phyloP scores from a whole-genome alignment of 306 rosid genomes.

The Prunus davidiana region DNA sequence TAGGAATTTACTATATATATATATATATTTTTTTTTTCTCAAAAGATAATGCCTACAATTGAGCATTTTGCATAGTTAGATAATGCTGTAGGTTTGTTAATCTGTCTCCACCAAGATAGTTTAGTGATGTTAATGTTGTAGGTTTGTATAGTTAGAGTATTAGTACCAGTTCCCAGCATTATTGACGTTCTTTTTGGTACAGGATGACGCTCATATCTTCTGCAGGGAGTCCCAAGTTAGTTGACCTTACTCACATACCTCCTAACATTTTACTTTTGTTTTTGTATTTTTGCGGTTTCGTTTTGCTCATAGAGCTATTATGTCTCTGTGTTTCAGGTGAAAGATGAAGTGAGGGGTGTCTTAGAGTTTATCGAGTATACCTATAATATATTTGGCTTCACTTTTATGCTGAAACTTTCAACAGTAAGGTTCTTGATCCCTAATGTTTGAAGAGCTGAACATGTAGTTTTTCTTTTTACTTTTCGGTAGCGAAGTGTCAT shows the following conservation, averaged over 20 bases:
- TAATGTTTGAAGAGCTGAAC: neutral
- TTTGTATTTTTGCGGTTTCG: neutral
- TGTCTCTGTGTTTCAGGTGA: constrained; percentile 42
- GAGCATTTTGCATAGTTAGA: no score
- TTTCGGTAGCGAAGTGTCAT: neutral
- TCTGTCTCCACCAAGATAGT: no score
- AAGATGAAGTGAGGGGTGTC: constrained; percentile 78
- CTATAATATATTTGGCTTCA: constrained; percentile 72
- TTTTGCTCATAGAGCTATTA: neutral
- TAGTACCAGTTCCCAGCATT: neutral
- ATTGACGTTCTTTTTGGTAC: constrained; percentile 4
- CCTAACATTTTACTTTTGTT: neutral
- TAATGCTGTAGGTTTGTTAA: no score
- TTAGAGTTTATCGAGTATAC: constrained; percentile 67
- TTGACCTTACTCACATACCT: neutral
- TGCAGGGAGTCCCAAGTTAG: constrained; percentile 91
- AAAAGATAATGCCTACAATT: no score
- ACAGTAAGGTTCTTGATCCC: constrained; percentile 50
- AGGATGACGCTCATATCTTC: constrained; percentile 98
- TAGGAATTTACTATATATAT: no score
- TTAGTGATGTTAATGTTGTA: no score
- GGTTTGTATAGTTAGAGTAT: neutral
- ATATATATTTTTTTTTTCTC: no score
- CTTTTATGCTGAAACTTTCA: constrained; percentile 86
- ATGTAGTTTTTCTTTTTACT: neutral